Percentiles rank a stretch among this genome's conserved stretches.
phyloP scores from a whole-genome alignment of 345 rosid genomes.

The Euphorbia pulcherrima region DNA sequence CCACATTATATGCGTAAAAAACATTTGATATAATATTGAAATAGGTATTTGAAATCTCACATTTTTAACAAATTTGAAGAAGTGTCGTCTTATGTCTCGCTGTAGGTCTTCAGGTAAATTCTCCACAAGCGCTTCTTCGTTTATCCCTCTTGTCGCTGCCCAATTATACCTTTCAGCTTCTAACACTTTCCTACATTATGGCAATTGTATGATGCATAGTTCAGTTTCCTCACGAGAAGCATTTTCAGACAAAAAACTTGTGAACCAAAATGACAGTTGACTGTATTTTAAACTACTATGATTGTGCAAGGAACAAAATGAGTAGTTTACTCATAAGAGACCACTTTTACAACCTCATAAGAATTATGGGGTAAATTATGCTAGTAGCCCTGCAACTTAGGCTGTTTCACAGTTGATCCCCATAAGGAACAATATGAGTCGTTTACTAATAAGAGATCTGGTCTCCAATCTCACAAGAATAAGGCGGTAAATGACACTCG shows the following conservation, averaged over 20 bases:
- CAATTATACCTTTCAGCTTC: slow-evolving; percentile 80
- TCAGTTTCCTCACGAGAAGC: no score
- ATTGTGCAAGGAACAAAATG: no score
- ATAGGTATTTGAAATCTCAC: slow-evolving; percentile 32
- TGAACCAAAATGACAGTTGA: neutral
- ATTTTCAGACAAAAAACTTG: neutral
- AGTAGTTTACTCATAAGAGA: no score
- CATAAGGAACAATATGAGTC: no score
- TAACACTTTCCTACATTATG: slow-evolving; percentile 54
- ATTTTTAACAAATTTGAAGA: slow-evolving; percentile 70
- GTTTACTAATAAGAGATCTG: no score
- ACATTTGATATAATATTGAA: neutral
- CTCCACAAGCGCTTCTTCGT: slow-evolving; percentile 62
- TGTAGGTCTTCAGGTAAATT: slow-evolving; percentile 88
- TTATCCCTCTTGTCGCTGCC: slow-evolving; percentile 91
- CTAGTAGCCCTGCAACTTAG: no score
- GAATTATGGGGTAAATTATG: no score
- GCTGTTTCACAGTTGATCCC: no score
- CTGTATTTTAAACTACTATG: no score
- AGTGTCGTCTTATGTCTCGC: slow-evolving; percentile 83
- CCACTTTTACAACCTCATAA: no score
- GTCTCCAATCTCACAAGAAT: no score
- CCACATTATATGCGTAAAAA: neutral
- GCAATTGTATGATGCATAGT: slow-evolving; percentile 12
- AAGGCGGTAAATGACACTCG: no score